These are phyloP conservation scores for Ceratobasidium sp. DNA, from an alignment of 1,284 basidiomycete genomes.

Conservation along the genomic window DNA sequence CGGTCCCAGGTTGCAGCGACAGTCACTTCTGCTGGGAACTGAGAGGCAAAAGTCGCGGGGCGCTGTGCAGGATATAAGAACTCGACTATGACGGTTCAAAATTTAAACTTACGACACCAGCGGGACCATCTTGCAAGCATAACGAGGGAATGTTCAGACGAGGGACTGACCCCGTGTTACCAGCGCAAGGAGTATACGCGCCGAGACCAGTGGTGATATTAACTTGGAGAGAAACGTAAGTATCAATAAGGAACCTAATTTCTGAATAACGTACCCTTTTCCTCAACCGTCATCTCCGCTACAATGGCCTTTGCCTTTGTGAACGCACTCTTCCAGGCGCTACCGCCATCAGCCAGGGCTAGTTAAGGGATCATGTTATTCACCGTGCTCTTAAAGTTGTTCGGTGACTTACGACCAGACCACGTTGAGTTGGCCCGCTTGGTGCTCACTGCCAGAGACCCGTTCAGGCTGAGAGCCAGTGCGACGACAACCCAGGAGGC, in stretches of 20 bases:
- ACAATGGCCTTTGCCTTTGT: slow-evolving; percentile 33
- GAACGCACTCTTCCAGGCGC: slow-evolving; percentile 36
- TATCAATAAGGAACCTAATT: too few relatives aligned
- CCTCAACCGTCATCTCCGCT: slow-evolving; percentile 42
- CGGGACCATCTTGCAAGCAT: slow-evolving; percentile 73
- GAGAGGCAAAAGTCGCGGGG: slow-evolving; percentile 11
- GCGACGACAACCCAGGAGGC: not conserved
- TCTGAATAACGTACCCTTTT: slow-evolving; percentile 16
- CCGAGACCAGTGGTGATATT: slow-evolving; percentile 36
- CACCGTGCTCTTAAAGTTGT: not conserved
- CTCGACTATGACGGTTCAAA: not conserved
- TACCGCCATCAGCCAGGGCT: slow-evolving; percentile 32
- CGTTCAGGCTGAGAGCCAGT: slow-evolving; percentile 1
- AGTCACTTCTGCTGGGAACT: slow-evolving; percentile 37
- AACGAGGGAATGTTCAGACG: slow-evolving; percentile 67
- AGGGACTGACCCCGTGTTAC: slow-evolving; percentile 53
- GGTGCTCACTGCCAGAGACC: slow-evolving; percentile 5
- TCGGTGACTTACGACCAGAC: slow-evolving; percentile 23
- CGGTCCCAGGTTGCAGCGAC: slow-evolving; percentile 58
- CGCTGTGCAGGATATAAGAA: not conserved
- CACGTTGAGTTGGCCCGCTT: slow-evolving; percentile 20
- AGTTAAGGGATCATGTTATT: not conserved
- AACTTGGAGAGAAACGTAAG: not conserved
- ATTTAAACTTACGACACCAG: slow-evolving; percentile 58
- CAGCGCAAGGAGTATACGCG: slow-evolving; percentile 50